A percentile compares a stretch with the other conserved stretches of the same genome.
phyloP scores from a whole-genome alignment of 208 protist species.

The Phytomonas francai region DNA sequence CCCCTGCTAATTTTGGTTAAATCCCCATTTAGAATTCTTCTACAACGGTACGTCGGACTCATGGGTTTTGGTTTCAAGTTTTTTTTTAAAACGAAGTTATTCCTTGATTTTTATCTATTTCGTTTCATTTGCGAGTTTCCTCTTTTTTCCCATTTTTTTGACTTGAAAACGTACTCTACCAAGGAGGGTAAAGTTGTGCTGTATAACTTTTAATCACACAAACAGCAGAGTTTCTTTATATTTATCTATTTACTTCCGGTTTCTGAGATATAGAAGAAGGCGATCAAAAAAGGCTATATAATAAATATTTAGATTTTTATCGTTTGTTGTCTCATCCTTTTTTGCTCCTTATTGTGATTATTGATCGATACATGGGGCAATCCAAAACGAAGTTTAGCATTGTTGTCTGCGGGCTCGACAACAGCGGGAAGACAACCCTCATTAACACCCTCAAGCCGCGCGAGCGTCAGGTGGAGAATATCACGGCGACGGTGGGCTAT shows the following conservation, averaged over 20 bases:
- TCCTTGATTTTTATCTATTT: background rate
- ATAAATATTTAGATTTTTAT: background rate
- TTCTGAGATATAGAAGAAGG: too few relatives aligned
- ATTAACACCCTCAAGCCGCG: constrained; percentile 96
- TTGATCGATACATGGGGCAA: constrained; percentile 47
- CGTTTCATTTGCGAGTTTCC: constrained; percentile 1
- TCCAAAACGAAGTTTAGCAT: constrained; percentile 78
- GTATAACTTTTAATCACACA: background rate
- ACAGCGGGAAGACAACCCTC: constrained; percentile 96
- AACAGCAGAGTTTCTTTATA: too few relatives aligned
- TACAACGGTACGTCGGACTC: too few relatives aligned
- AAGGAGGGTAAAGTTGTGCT: too few relatives aligned
- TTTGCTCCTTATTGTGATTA: constrained; percentile 1
- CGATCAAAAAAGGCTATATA: too few relatives aligned
- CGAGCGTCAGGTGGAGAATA: constrained; percentile 86
- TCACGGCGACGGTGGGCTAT: constrained; percentile 96
- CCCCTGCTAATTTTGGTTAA: too few relatives aligned
- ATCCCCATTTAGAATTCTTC: too few relatives aligned
- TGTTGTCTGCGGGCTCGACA: constrained; percentile 83
- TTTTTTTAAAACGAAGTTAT: background rate
- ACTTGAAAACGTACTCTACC: too few relatives aligned
- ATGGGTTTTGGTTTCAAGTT: background rate
- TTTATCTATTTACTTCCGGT: background rate
- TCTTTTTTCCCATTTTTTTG: constrained; percentile 1
- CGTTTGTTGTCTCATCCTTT: constrained; percentile 4